These are phyloP conservation scores for Arctium minus DNA, from an alignment of 129 eudicot genomes.

Conservation along the genomic window DNA sequence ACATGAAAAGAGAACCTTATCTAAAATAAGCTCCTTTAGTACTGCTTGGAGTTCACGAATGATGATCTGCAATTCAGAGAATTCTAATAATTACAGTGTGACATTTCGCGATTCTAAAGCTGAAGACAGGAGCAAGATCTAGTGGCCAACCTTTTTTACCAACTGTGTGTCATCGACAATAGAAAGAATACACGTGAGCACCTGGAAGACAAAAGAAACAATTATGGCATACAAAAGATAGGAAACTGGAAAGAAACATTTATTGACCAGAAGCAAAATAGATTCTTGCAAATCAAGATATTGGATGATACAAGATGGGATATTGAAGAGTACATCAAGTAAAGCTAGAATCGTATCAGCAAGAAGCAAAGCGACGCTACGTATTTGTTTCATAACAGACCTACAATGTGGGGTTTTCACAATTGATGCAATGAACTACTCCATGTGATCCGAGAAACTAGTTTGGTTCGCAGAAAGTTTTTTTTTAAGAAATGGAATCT, in stretches of 20 bases:
- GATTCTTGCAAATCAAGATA: no score
- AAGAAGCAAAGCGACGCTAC: no score
- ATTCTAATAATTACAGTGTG: not conserved
- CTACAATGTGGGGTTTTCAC: no score
- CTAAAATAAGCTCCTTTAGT: constrained; percentile 66
- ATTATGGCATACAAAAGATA: not conserved
- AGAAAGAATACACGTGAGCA: constrained; percentile 71
- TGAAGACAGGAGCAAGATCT: not conserved
- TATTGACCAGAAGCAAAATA: not conserved
- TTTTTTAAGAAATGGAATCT: no score
- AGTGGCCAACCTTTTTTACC: constrained; percentile 56
- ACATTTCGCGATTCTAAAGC: not conserved
- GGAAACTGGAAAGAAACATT: not conserved
- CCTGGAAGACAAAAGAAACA: constrained; percentile 33
- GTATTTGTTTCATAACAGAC: no score
- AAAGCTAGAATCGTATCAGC: no score
- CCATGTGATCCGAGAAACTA: no score
- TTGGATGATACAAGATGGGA: no score
- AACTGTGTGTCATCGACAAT: constrained; percentile 94
- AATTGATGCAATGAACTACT: no score
- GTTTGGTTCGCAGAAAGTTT: no score
- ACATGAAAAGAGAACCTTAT: constrained; percentile 51
- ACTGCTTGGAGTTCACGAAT: constrained; percentile 65
- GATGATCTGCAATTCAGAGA: constrained; percentile 42
- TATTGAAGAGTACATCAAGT: no score